Conservation (phyloP, 2,329 filamentous ascomycete species). For the Leptodontidium sp. region DNA sequence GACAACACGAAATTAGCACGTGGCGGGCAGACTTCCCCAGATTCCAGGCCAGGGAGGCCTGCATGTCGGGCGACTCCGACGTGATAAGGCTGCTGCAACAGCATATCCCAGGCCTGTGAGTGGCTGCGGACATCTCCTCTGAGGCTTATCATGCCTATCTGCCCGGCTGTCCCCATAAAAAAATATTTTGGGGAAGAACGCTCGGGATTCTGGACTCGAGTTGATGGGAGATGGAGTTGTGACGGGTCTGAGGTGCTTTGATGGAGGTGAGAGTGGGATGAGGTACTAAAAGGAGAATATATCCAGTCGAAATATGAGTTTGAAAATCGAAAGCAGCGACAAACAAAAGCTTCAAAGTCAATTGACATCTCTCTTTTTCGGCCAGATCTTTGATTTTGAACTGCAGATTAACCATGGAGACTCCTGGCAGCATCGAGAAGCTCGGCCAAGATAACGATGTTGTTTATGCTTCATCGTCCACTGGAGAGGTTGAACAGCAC, state of each 20-base stretch:
- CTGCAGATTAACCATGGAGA: slow-evolving; percentile 28
- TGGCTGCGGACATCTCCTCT: slow-evolving; percentile 33
- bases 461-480: slow-evolving; percentile 33
- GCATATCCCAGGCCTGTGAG: slow-evolving; percentile 29
- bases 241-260: background rate
- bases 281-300: slow-evolving; percentile 23
- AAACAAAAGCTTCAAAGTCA: background rate
- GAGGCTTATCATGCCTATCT: slow-evolving; percentile 35
- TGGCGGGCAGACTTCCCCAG: slow-evolving; percentile 23
- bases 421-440: slow-evolving; percentile 32
- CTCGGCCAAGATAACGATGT: slow-evolving; percentile 33
- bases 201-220: background rate
- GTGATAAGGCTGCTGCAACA: slow-evolving; percentile 29
- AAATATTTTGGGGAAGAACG: background rate
- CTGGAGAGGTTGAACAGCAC: slow-evolving; percentile 15
- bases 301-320: slow-evolving; percentile 16
- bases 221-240: background rate
- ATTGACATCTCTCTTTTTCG: slow-evolving; percentile 26
- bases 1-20: background rate
- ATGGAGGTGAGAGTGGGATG: slow-evolving; percentile 12
- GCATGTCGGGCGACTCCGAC: slow-evolving; percentile 31
- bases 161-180: background rate
- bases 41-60: slow-evolving; percentile 18
- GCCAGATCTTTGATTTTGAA: slow-evolving; percentile 9
- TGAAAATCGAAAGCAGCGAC: slow-evolving; percentile 1